A percentile compares a stretch with the other conserved stretches of the same genome.
phyloP scores from a whole-genome alignment of 2,329 filamentous ascomycete genomes.

The Alternaria arbusti region DNA sequence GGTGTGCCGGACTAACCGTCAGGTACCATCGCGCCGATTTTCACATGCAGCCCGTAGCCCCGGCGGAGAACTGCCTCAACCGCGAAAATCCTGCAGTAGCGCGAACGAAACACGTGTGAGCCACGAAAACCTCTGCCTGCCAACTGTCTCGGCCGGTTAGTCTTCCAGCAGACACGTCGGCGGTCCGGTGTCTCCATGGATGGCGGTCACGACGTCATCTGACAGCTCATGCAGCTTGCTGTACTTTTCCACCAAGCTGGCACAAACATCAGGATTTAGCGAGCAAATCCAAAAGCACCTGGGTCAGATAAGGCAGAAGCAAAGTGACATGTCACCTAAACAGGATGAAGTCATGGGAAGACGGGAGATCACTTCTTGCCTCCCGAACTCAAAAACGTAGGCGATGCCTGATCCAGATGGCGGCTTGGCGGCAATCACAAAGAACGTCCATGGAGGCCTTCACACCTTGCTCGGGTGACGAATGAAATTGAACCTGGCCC shows the following conservation, averaged over 20 bases:
- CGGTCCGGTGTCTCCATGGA: background rate
- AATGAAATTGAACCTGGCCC: background rate
- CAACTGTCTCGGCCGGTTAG: constrained; percentile 1
- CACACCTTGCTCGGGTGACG: background rate
- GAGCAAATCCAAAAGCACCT: background rate
- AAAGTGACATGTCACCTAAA: background rate
- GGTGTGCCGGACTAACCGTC: constrained; percentile 4
- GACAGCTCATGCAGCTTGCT: background rate
- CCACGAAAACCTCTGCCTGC: constrained; percentile 5
- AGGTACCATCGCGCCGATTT: background rate
- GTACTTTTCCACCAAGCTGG: background rate
- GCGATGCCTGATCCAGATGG: constrained; percentile 1
- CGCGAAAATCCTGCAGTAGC: constrained; percentile 10
- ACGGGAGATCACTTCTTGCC: background rate
- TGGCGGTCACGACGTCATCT: background rate
- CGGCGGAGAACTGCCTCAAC: background rate
- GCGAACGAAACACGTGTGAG: background rate
- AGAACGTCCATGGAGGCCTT: background rate
- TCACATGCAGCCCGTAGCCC: constrained; percentile 1
- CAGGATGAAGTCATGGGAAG: background rate
- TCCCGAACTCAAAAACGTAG: background rate
- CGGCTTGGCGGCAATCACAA: background rate
- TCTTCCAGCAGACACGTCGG: constrained; percentile 1
- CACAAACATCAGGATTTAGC: background rate
- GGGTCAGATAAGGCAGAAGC: background rate